Conservation (phyloP, 176 grass and related monocot species). For the Aegilops longissima region DNA sequence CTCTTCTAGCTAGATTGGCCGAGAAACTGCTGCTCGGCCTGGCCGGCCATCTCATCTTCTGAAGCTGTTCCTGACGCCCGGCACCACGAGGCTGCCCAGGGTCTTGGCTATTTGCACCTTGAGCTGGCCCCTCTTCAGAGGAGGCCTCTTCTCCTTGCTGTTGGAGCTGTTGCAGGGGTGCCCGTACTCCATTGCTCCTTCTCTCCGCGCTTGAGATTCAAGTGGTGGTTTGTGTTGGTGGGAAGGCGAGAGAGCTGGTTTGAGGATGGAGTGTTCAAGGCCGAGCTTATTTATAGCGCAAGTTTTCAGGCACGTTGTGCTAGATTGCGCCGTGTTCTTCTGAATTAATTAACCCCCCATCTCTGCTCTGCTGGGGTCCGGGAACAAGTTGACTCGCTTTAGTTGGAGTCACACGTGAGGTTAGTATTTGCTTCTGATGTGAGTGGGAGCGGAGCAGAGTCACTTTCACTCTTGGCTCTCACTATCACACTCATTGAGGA, state of each 20-base stretch:
- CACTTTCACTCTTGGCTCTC: neutral
- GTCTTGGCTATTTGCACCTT: conserved; percentile 1
- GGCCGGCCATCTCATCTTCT: conserved; percentile 3
- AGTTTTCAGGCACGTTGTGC: conserved; percentile 1
- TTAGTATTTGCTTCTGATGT: neutral
- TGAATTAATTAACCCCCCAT: neutral
- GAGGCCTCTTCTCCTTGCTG: conserved; percentile 16
- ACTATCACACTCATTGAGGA: neutral
- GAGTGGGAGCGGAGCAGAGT: conserved; percentile 20
- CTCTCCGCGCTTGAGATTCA: neutral
- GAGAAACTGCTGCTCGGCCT: neutral
- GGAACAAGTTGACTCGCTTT: conserved; percentile 13
- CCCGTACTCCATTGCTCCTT: conserved; percentile 41
- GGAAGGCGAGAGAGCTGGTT: conserved; percentile 7
- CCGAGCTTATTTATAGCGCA: conserved; percentile 18
- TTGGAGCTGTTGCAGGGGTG: neutral
- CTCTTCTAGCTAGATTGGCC: neutral
- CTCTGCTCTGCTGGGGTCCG: neutral
- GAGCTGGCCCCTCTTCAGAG: neutral
- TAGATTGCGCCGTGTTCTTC: neutral
- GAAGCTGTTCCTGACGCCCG: conserved; percentile 21
- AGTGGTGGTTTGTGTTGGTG: neutral
- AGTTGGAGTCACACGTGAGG: conserved; percentile 1
- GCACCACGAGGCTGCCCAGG: neutral
- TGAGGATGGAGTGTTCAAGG: neutral